Base-by-base conservation (phyloP, 345 rosid species). In the Gossypium thurberi region DNA sequence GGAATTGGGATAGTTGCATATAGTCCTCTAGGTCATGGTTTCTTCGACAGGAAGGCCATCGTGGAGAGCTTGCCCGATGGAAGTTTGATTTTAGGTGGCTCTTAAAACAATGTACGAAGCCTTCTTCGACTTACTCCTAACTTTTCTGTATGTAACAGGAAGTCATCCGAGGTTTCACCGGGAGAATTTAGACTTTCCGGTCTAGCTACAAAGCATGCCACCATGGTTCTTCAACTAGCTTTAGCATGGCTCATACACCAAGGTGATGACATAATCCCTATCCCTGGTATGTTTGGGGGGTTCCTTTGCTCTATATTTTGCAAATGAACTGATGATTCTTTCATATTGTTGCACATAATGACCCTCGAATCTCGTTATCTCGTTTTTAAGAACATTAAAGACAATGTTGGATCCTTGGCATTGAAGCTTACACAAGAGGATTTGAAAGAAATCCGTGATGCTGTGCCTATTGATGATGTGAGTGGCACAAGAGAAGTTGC, bases 241-340 rank as follows among this genome's bases (percentile, higher is more conserved):
- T 71, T 87, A 15, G 83, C 87, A 8, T 85, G 86, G 82, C 74
- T 78, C 75, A 79, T 81, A 37, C 82, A 82, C 70, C 85, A 82
- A n/a, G 89, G 87, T 18, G 74, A 77, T 17, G 86, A 82, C 60
- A 44, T 82, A 46, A 69, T 85, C 70, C 87, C 88, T 1, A 82
- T 87, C 28, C 87, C 87, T 8, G 65, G 65, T 33, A 61, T 33
- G 40, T 61, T 11, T 8, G 3, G 11, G 6, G 26, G 59, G 20
- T 6, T 26, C 17, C 4, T 26, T 25, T 12, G 40, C 40, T 33
- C 40, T 33, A 33, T 5, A 33, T 33, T 33, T 33, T 33, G 40
- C 40, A 33, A 4, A 33, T 33, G 40, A 33, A 33, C 6, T 5
- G 7, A 1, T 33, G 40, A 33, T 0, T 33, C 40, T 33, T 5